Percentiles rank a stretch among this genome's conserved stretches.
phyloP scores from a whole-genome alignment of 2,329 filamentous ascomycete genomes.

The Sporothrix sp. region DNA sequence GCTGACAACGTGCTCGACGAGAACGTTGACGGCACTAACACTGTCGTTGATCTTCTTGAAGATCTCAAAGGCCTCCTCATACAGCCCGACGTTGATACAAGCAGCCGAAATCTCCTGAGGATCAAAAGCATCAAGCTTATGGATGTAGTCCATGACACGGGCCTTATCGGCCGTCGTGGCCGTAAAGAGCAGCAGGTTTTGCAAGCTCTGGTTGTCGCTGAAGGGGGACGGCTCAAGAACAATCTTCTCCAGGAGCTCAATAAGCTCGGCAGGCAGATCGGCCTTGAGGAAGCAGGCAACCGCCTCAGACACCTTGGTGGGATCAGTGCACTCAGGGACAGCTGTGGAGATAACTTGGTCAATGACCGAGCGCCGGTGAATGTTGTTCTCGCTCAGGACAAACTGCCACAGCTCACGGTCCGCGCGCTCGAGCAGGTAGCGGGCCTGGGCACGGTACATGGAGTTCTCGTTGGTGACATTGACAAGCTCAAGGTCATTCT shows the following conservation, averaged over 20 bases:
- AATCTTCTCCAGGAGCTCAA: slow-evolving; percentile 97
- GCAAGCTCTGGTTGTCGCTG: slow-evolving; percentile 92
- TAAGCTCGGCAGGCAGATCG: slow-evolving; percentile 86
- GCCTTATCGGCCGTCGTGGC: slow-evolving; percentile 94
- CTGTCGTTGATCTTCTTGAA: slow-evolving; percentile 97
- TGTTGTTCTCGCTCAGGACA: slow-evolving; percentile 90
- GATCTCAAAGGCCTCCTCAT: slow-evolving; percentile 95
- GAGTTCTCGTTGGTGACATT: slow-evolving; percentile 98
- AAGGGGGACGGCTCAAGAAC: slow-evolving; percentile 98
- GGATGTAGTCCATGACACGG: slow-evolving; percentile 92
- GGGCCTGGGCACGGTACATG: slow-evolving; percentile 98
- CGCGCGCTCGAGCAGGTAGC: slow-evolving; percentile 84
- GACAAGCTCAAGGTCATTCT: slow-evolving; percentile 94
- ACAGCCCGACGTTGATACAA: slow-evolving; percentile 88
- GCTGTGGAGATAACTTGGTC: slow-evolving; percentile 95
- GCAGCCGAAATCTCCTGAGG: slow-evolving; percentile 86
- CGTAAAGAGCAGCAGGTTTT: slow-evolving; percentile 93
- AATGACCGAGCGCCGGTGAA: slow-evolving; percentile 84
- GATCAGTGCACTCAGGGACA: slow-evolving; percentile 84
- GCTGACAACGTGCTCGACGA: slow-evolving; percentile 94
- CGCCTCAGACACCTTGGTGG: slow-evolving; percentile 87
- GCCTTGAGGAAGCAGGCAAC: slow-evolving; percentile 87
- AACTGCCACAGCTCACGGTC: slow-evolving; percentile 90
- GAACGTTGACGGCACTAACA: slow-evolving; percentile 74
- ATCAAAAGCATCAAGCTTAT: slow-evolving; percentile 79